These are phyloP conservation scores for Raphidocelis subcapitata DNA, from an alignment of 139 green algal genomes.

Conservation along the genomic window DNA sequence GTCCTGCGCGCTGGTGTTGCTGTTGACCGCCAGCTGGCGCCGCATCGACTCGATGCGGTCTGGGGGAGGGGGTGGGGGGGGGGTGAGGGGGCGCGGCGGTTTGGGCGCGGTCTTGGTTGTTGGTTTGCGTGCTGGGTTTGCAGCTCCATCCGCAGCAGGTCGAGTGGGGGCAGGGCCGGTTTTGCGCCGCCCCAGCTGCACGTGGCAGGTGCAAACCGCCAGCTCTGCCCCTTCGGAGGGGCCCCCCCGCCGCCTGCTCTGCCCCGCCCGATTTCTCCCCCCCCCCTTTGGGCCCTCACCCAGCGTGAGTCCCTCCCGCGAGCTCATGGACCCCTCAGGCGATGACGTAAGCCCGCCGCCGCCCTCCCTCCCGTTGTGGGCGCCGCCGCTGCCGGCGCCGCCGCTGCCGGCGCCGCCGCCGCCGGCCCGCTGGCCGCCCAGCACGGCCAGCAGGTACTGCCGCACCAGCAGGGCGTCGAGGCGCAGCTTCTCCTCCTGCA, in stretches of 20 bases:
- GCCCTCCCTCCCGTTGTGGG: background rate
- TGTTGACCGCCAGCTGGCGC: conserved; percentile 29
- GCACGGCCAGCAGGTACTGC: conserved; percentile 49
- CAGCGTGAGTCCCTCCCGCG: conserved; percentile 24
- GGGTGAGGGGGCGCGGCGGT: no score
- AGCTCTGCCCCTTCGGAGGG: no score
- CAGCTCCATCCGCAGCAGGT: no score
- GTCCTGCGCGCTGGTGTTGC: conserved; percentile 16
- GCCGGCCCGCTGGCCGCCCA: conserved; percentile 10
- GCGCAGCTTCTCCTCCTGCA: conserved; percentile 48
- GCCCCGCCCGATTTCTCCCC: no score
- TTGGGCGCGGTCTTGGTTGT: no score
- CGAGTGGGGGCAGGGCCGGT: no score
- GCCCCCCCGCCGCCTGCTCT: no score
- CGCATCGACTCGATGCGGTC: conserved; percentile 40
- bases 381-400: background rate
- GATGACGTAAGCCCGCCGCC: background rate
- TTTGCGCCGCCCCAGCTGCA: no score
- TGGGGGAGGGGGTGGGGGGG: background rate
- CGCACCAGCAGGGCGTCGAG: conserved; percentile 50
- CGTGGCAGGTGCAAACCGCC: no score
- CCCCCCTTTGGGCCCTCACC: conserved; percentile 12
- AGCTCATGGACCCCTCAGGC: conserved; percentile 2
- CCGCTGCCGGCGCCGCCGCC: background rate
- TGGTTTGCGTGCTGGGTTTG: no score